These are phyloP conservation scores for Backusella luteola DNA, from an alignment of 192 early-diverging fungal genomes.

Conservation along the genomic window DNA sequence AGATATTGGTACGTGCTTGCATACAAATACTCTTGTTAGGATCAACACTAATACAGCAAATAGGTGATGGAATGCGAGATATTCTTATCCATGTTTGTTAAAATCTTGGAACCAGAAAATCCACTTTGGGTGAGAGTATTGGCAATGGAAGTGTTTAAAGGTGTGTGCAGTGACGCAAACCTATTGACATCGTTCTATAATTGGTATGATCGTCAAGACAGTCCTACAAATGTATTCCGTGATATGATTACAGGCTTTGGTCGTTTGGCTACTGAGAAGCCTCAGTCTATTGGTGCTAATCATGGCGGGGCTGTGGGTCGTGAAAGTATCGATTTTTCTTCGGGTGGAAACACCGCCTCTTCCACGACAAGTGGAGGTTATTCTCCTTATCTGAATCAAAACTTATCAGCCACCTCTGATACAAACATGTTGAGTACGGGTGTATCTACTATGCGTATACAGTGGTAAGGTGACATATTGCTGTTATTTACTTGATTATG, in stretches of 20 bases:
- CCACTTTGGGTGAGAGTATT: conserved; percentile 79
- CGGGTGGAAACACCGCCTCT: background rate
- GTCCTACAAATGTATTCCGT: conserved; percentile 73
- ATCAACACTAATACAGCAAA: background rate
- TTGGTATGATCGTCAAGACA: conserved; percentile 74
- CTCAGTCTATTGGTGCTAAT: conserved; percentile 47
- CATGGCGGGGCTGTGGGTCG: conserved; percentile 26
- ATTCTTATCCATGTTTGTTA: conserved; percentile 85
- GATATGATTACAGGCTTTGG: conserved; percentile 80
- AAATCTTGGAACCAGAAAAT: conserved; percentile 77
- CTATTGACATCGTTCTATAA: conserved; percentile 69
- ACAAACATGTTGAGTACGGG: conserved; percentile 39
- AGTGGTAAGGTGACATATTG: conserved; percentile 51
- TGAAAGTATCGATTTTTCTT: conserved; percentile 37
- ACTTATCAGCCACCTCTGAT: conserved; percentile 21
- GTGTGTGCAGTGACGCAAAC: conserved; percentile 56
- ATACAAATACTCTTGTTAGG: background rate
- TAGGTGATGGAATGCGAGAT: conserved; percentile 93
- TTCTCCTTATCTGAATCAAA: conserved; percentile 2
- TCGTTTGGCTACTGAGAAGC: conserved; percentile 74
- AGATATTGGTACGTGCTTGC: conserved; percentile 54
- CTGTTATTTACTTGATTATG: background rate
- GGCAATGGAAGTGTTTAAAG: conserved; percentile 78
- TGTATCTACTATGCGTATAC: conserved; percentile 63
- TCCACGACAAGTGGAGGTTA: background rate